Base-by-base conservation (phyloP, 345 rosid genomes). In the Eutrema japonicum region DNA sequence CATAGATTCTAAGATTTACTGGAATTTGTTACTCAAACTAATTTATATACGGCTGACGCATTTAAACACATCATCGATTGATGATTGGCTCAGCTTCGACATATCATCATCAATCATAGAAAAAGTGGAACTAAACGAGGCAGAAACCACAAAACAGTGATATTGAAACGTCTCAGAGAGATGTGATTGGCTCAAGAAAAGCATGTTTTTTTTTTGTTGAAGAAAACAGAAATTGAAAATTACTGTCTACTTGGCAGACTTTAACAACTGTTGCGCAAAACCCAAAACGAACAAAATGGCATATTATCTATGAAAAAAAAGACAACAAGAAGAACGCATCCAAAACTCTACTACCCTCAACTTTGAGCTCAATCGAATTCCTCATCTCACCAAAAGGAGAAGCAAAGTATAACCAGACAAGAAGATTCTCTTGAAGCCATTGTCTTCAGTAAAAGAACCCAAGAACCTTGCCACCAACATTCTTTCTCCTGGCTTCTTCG, bases 401-500 rank as follows among this genome's bases (percentile, higher is more conserved):
- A 58, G 63, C 54, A 59, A 50, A 50, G 73, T 75, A 75, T 67
- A 11, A 54, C 77, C 3, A n/a, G 41, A 38, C 64, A 30, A 11
- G 43, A 73, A 26, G 27, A 29, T 29, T 30, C 37, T 47, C 57
- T n/a, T 18, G 2, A n/a, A 37, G 48, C 36, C 6, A 7, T n/a
- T 29, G 33, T 0, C 0, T 58, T 82, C 83, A 88, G 78, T 90
- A 90, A 65, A 90, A 86, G 88, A 90, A 90, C 6, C 96, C 96
- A 54, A 86, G 90, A 29, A 87, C 89, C 77, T 89, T 89, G 16
- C 92, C 96, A 45, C 96, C 96, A 37, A 86, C 96, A 59, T 89
- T 89, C 90, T 89, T 89, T 70, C 96, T 87, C 73, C 96, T 89
- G 0, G 96, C 96, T 76, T 89, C 96, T 75, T 89, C 96, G 13